Percentiles rank a stretch among this genome's conserved stretches.
Conservation (phyloP, 2,329 filamentous ascomycete genomes). For the Venturia carpophila region DNA sequence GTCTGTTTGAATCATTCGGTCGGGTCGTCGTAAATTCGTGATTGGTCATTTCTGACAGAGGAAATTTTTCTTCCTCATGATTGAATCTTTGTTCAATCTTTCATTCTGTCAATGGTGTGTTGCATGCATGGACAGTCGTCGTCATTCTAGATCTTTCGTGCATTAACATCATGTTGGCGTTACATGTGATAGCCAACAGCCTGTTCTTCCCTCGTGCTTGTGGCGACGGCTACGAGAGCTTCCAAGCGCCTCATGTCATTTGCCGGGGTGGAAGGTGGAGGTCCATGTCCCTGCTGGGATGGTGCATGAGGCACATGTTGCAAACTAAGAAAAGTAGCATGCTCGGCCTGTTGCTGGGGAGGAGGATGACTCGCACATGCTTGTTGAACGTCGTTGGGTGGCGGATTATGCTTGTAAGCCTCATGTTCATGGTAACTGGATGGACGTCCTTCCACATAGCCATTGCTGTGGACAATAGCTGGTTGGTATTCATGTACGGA, state of each 20-base stretch:
- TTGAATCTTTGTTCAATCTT: background rate
- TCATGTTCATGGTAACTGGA: slow-evolving; percentile 26
- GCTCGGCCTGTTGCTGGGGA: slow-evolving; percentile 11
- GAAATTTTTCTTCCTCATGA: background rate
- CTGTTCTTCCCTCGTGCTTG: slow-evolving; percentile 24
- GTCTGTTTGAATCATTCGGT: slow-evolving; percentile 5
- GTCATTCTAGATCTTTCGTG: background rate
- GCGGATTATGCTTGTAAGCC: slow-evolving; percentile 21
- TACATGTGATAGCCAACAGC: slow-evolving; percentile 11
- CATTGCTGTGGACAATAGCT: slow-evolving; percentile 45
- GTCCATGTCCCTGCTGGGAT: slow-evolving; percentile 25
- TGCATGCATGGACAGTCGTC: background rate
- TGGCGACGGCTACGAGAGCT: slow-evolving; percentile 58
- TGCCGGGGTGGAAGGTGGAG: slow-evolving; percentile 31
- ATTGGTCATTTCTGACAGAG: slow-evolving; percentile 2
- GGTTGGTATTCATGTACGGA: slow-evolving; percentile 45
- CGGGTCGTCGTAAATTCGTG: slow-evolving; percentile 5
- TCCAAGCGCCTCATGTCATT: slow-evolving; percentile 51
- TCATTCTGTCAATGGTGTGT: background rate
- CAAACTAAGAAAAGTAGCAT: slow-evolving; percentile 12
- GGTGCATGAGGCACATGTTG: slow-evolving; percentile 15
- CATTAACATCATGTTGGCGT: background rate
- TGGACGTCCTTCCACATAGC: slow-evolving; percentile 39
- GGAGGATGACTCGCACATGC: background rate
- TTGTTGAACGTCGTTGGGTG: background rate